These are phyloP conservation scores for Didymellaceae sp. DNA, from an alignment of 2,329 filamentous ascomycete genomes.

Conservation along the genomic window DNA sequence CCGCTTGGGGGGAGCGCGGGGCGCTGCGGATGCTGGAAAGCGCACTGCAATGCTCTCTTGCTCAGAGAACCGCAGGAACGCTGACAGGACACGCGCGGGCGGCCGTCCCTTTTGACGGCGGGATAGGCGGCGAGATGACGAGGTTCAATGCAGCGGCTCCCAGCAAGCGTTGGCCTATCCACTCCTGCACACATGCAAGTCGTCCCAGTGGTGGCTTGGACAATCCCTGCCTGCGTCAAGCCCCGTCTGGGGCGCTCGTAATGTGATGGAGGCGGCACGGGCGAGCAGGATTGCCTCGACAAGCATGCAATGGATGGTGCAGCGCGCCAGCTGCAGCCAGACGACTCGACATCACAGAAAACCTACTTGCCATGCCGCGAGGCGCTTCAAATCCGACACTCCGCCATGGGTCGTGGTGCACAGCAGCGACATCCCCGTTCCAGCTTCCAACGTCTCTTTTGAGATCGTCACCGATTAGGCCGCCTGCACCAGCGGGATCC, in stretches of 20 bases:
- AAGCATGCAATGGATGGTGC: background rate
- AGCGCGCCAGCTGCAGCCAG: conserved; percentile 1
- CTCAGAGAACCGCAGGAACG: background rate
- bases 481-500: conserved; percentile 29
- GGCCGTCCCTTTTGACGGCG: conserved; percentile 21
- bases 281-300: conserved; percentile 1
- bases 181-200: conserved; percentile 28
- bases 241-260: conserved; percentile 20
- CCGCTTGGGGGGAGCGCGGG: no score
- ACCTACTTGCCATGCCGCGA: background rate
- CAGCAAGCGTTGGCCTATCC: conserved; percentile 27
- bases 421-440: conserved; percentile 1
- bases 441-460: conserved; percentile 24
- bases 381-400: background rate
- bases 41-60: background rate
- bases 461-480: conserved; percentile 25
- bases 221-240: conserved; percentile 30
- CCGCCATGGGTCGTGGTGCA: background rate
- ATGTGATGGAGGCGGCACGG: conserved; percentile 19
- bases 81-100: background rate
- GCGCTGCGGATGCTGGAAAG: no score
- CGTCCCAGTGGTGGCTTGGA: conserved; percentile 40
- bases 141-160: conserved; percentile 30
- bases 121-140: conserved; percentile 32
- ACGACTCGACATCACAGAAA: background rate